phyloP scores from a whole-genome alignment of 768 basidiomycete genomes.

The Porphyrellus cyaneotinctus region DNA sequence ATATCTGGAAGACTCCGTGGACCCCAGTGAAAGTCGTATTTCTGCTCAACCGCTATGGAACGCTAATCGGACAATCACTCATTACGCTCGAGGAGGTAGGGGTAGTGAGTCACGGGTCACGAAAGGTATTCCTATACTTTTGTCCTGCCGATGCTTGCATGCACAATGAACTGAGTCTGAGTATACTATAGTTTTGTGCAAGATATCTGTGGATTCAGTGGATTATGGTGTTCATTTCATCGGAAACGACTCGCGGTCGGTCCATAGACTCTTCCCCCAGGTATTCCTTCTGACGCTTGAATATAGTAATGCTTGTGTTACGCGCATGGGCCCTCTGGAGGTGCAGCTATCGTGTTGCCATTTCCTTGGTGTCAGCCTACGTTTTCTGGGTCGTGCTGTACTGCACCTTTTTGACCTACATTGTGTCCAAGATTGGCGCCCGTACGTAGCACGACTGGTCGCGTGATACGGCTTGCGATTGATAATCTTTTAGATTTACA shows the following conservation, averaged over 20 bases:
- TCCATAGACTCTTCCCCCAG: background rate
- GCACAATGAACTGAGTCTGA: background rate
- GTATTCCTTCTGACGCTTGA: background rate
- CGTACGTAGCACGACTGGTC: background rate
- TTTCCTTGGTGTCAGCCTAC: slow-evolving; percentile 8
- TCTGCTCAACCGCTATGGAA: slow-evolving; percentile 19
- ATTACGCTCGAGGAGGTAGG: slow-evolving; percentile 15
- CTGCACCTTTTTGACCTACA: background rate
- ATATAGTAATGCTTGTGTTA: slow-evolving; percentile 15
- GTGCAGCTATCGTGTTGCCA: slow-evolving; percentile 1
- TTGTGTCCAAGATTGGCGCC: background rate
- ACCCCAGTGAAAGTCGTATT: slow-evolving; percentile 11
- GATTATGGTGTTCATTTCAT: background rate
- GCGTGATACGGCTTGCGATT: background rate
- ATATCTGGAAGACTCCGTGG: slow-evolving; percentile 14
- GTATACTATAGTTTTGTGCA: slow-evolving; percentile 10
- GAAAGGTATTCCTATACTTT: background rate
- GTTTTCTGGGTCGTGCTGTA: slow-evolving; percentile 2
- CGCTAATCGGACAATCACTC: slow-evolving; percentile 6
- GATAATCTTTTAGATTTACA: background rate
- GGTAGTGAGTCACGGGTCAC: slow-evolving; percentile 6
- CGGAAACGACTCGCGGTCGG: slow-evolving; percentile 18
- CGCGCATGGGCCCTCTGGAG: slow-evolving; percentile 21
- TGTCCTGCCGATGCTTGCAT: background rate
- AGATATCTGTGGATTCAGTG: background rate